Base-by-base conservation (phyloP, 352 stramenopile species). In the Lagenidium sp. region DNA sequence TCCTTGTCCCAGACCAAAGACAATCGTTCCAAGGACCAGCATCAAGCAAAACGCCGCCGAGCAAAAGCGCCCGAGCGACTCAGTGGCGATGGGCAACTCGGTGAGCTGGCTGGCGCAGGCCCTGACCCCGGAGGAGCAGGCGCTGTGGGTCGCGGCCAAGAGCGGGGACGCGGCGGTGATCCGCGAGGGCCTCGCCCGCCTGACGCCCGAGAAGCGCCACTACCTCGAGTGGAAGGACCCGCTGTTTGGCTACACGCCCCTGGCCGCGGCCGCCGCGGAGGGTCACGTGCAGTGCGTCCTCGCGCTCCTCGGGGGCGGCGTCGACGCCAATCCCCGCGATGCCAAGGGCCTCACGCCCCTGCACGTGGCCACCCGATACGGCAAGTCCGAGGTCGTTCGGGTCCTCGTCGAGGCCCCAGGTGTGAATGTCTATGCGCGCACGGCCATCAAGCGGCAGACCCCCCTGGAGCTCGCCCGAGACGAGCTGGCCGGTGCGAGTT, bases 91-190 rank as follows among this genome's bases (percentile, higher is more conserved):
- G 78, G 78, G 78, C 22, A 88, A 88, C 50, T 54, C 72, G 16
- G 68, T 75, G 50, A 85, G 70, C 46, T 91, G 78, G 78, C 35
- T 88, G 32, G 41, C 78, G 46, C 73, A 85, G 64, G 68, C 60
- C 25, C 57, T 91, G 30, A 87, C 68, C 23, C 78, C 76, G 2
- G 60, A 74, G 43, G 78, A 90, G 60, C 78, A 94, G 49, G 59
- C 70, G 36, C 44, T 89, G 23, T 94, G 79, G 76, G 46, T 85
- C 11, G 74, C 70, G 10, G 78, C 78, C 46, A 88, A 87, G 61
- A 77, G 57, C 42, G 79, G 81, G 21, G 72, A 91, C 55, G 30
- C 70, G 19, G 53, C 55, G 2, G 47, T 64, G 20, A 44, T 94
- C 26, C 67, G 69, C 29, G 42, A 60, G 24, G 73, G 65, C 29